Conservation (phyloP, 768 basidiomycete species). For the Suillus decipiens region DNA sequence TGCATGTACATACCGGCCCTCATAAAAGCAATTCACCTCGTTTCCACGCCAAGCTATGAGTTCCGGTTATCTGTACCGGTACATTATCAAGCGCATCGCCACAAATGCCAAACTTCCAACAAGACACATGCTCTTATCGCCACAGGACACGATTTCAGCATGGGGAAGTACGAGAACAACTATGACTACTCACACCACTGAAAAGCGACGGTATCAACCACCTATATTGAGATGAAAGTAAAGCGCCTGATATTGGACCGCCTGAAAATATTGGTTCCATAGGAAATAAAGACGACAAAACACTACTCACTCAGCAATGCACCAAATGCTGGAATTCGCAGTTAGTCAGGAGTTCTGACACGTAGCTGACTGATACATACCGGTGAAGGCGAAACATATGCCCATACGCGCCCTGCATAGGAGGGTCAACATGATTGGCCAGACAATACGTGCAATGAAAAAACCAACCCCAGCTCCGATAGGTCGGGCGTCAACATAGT, state of each 20-base stretch:
- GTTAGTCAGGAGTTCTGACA: background rate
- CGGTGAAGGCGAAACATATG: conserved; percentile 47
- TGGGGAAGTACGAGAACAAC: background rate
- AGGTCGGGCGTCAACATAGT: conserved; percentile 44
- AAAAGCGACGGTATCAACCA: conserved; percentile 64
- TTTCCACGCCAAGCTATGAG: background rate
- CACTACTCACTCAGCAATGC: conserved; percentile 21
- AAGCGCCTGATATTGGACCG: conserved; percentile 57
- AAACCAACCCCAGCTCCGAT: conserved; percentile 49
- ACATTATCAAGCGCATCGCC: background rate
- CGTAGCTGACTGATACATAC: conserved; percentile 23
- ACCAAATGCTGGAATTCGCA: conserved; percentile 21
- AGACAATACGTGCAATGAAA: no score
- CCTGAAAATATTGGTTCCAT: conserved; percentile 33
- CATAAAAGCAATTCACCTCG: background rate
- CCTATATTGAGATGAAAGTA: conserved; percentile 47
- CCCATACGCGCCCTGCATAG: conserved; percentile 40
- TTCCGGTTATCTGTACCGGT: background rate
- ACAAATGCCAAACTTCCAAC: background rate
- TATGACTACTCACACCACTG: conserved; percentile 36
- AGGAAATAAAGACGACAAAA: background rate
- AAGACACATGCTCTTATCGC: background rate
- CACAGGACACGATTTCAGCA: background rate
- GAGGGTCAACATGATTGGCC: background rate
- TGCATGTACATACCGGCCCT: background rate